Conservation (phyloP, 352 stramenopile genomes). For the Globisporangium canariense region DNA sequence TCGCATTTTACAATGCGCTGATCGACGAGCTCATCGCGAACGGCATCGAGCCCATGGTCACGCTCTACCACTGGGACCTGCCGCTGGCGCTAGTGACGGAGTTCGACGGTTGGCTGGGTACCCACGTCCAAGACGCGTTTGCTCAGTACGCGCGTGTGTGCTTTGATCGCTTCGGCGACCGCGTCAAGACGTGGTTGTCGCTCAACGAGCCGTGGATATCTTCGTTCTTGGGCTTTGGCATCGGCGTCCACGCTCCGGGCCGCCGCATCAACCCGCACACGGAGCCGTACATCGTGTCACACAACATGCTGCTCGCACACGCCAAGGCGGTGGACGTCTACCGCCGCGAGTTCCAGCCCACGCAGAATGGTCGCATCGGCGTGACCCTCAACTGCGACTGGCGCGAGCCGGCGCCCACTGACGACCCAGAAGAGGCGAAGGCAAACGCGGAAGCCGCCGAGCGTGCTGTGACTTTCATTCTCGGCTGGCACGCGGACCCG, state of each 20-base stretch:
- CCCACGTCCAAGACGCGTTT: slow-evolving; percentile 57
- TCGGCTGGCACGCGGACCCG: slow-evolving; percentile 92
- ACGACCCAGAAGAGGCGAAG: slow-evolving; percentile 45
- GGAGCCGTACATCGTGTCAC: slow-evolving; percentile 83
- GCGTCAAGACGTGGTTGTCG: slow-evolving; percentile 92
- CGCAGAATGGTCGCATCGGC: slow-evolving; percentile 78
- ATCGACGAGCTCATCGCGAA: slow-evolving; percentile 67
- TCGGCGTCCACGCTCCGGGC: slow-evolving; percentile 83
- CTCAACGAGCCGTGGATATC: slow-evolving; percentile 92
- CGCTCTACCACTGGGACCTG: slow-evolving; percentile 94
- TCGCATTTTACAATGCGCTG: slow-evolving; percentile 83
- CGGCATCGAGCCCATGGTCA: slow-evolving; percentile 81
- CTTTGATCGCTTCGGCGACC: slow-evolving; percentile 89
- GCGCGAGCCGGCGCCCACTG: slow-evolving; percentile 62
- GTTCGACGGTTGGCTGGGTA: slow-evolving; percentile 66
- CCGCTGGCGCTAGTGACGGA: slow-evolving; percentile 81
- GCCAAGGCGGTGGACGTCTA: slow-evolving; percentile 81
- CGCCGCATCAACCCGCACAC: slow-evolving; percentile 35
- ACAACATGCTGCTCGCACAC: slow-evolving; percentile 90
- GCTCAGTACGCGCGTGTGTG: slow-evolving; percentile 83
- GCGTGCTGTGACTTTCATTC: slow-evolving; percentile 81
- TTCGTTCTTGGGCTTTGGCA: slow-evolving; percentile 80
- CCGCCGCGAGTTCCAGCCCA: slow-evolving; percentile 65
- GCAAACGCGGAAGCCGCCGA: slow-evolving; percentile 62
- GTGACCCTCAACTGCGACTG: slow-evolving; percentile 91